Evolutionary conservation across 2,329 filamentous ascomycete species (phyloP).

Genomic region (Tothia fuscella): DNA sequence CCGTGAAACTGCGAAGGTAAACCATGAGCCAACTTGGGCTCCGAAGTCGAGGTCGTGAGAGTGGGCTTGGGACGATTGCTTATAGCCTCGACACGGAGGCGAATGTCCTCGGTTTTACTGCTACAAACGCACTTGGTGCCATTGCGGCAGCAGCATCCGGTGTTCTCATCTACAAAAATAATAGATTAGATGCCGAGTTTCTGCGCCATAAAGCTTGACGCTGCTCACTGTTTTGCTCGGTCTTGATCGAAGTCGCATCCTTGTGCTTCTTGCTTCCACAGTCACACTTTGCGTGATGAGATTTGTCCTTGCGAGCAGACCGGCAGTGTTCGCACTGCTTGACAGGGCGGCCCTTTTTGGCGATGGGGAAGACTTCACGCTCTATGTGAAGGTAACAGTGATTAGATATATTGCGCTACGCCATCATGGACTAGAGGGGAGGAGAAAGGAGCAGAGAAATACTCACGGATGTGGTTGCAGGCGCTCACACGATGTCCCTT

Average conservation of each 20-base stretch:
- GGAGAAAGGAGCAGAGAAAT: conserved; percentile 10
- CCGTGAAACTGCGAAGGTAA: too few relatives aligned
- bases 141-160: conserved; percentile 42
- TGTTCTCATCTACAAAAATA: conserved; percentile 23
- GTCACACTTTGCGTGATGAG: conserved; percentile 91
- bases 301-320: conserved; percentile 86
- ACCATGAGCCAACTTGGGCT: conserved; percentile 49
- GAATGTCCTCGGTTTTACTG: conserved; percentile 44
- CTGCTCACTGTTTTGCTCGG: conserved; percentile 33
- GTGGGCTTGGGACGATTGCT: conserved; percentile 40
- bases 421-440: conserved; percentile 16
- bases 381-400: too few relatives aligned
- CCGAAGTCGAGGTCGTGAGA: conserved; percentile 45
- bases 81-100: conserved; percentile 32
- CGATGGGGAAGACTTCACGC: conserved; percentile 84
- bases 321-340: conserved; percentile 98
- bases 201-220: too few relatives aligned
- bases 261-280: conserved; percentile 82
- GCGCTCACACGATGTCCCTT: conserved; percentile 98
- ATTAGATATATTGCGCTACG: conserved; percentile 9
- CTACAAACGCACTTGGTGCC: conserved; percentile 50
- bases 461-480: conserved; percentile 88
- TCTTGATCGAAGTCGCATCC: conserved; percentile 23
- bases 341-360: conserved; percentile 93
- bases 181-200: conserved; percentile 21